Conservation (phyloP, 2,329 filamentous ascomycete genomes). For the Trichophyton verrucosum region DNA sequence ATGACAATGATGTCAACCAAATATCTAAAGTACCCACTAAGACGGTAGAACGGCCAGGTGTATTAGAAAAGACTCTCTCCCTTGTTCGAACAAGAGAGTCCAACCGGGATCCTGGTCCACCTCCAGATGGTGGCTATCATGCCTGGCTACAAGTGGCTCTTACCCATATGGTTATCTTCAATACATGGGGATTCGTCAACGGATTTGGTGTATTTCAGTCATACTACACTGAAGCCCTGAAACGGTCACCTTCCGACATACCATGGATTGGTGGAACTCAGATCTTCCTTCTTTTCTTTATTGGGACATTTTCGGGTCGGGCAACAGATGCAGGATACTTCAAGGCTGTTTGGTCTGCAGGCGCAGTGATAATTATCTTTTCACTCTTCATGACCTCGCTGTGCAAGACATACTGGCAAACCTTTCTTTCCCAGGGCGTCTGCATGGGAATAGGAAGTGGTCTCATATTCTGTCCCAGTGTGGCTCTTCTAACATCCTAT, state of each 20-base stretch:
- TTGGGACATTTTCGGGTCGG: slow-evolving; percentile 41
- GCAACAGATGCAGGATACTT: slow-evolving; percentile 43
- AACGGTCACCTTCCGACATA: slow-evolving; percentile 36
- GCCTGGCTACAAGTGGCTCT: slow-evolving; percentile 47
- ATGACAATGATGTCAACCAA: background rate
- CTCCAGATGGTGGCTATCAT: slow-evolving; percentile 39
- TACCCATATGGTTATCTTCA: slow-evolving; percentile 44
- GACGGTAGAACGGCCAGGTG: background rate
- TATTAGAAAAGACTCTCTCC: slow-evolving; percentile 23
- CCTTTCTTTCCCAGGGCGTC: slow-evolving; percentile 41
- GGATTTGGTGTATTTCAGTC: slow-evolving; percentile 47
- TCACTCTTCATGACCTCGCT: slow-evolving; percentile 42
- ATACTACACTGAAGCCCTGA: slow-evolving; percentile 36
- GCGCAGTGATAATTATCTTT: slow-evolving; percentile 34
- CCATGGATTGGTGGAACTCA: slow-evolving; percentile 43
- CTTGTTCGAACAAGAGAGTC: slow-evolving; percentile 28
- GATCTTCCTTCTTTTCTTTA: slow-evolving; percentile 39
- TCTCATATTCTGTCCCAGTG: slow-evolving; percentile 42
- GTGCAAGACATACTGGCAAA: slow-evolving; percentile 39
- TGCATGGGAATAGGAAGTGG: slow-evolving; percentile 46
- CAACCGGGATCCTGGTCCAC: slow-evolving; percentile 26
- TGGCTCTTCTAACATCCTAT: slow-evolving; percentile 48
- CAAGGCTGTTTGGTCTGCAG: slow-evolving; percentile 31
- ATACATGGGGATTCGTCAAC: slow-evolving; percentile 44
- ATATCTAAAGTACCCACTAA: slow-evolving; percentile 4